Base-by-base conservation (phyloP, 768 basidiomycete genomes). In the Lentinula boryana region DNA sequence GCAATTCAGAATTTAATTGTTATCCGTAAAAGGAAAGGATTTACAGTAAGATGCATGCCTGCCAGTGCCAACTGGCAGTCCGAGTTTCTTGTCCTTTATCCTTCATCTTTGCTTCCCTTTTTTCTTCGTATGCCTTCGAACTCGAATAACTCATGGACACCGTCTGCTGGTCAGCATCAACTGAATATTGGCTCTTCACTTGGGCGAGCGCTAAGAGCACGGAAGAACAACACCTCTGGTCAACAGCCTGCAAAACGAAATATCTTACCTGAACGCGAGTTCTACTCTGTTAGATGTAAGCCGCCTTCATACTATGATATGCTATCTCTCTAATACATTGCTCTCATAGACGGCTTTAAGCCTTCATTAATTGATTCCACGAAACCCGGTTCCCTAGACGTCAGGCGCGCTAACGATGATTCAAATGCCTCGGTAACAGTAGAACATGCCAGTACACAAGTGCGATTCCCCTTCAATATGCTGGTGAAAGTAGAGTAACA, bases 241-340 rank as follows among this genome's bases (percentile, higher is more conserved):
- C 71, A 71, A 32, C 68, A 73, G 8, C 63, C 76, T 65, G 50
- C 73, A 63, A 73, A 77, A 66, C 72, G 80, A 18, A 69, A 65
- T 40, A 77, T 77, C 60, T 73, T 84, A 58, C 84, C 86, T 31
- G 84, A 85, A 68, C 78, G 82, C 57, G 86, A 89, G 64, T 89
- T 89, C 71, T 89, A 87, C 69, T 84, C 87, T n/a, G 83, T 92
- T 66, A 80, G 87, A 65, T 92, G 90, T 91, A 63, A 64, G 86
- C 18, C 56, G 46, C 62, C 40, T 36, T 44, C 51, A 56, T 52
- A 54, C 48, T 38, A 46, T 9, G 2, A 46, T 56, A 40, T 40
- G 18, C 23, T 53, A 38, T 6, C 13, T 9, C 56, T 33, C n/a
- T 48, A 41, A 40, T 50, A 31, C 60, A 16, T 52, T n/a, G 27